Base-by-base conservation (phyloP, 257 asterid genomes). In the Knoxia roxburghii region DNA sequence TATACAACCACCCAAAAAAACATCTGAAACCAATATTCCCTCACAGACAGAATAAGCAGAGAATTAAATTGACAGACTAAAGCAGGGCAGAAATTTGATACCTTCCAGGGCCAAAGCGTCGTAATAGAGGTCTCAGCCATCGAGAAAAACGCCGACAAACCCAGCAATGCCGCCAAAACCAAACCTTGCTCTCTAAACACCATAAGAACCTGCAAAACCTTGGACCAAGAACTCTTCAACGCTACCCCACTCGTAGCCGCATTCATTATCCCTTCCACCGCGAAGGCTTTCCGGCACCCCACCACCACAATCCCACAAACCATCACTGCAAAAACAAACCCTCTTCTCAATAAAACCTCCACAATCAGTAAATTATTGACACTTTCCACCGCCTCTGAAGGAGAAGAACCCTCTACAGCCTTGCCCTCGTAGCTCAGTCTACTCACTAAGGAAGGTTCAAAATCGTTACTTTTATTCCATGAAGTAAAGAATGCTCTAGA, bases 51-150 rank as follows among this genome's bases (percentile, higher is more conserved):
- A 29, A 55, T 12, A 56, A 27, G 40, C 11, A 56, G 15, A n/a
- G n/a, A n/a, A n/a, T n/a, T n/a, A n/a, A n/a, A n/a, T n/a, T n/a
- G n/a, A n/a, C n/a, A n/a, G n/a, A 8, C 7, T 12, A 5, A 7
- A 39, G 18, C 7, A 20, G 50, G n/a, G 40, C 33, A 10, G 24
- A 37, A 52, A 35, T 37, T 4, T 12, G 51, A 20, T 83, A 93
- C 99, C 98, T 94, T 94, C 99, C 99, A 94, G 43, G 99, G 99
- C 99, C 99, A 94, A 56, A 94, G 95, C 7, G 99, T 94, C 43
- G 99, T 94, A 59, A 94, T 94, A 55, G 99, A 90, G 23, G 99
- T 94, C 81, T 94, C 99, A 0, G 97, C 99, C 99, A 94, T 90
- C 9, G 98, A 90, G 85, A 90, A 94, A 80, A 94, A 94, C 0